Conservation (phyloP, 495 filamentous ascomycete species). For the Aspergillus sclerotioniger region DNA sequence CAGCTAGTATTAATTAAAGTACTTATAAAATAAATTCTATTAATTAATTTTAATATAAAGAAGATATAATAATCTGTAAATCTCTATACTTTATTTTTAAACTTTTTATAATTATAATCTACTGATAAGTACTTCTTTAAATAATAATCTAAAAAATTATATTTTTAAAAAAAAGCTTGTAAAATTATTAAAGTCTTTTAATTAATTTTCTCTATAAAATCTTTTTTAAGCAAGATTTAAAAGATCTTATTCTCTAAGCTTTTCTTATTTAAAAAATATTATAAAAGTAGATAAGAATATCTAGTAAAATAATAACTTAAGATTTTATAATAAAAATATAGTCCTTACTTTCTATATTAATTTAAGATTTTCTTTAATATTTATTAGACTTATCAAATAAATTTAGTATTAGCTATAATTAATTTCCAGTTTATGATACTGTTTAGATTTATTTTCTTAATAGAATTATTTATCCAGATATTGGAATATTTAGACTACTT, state of each 20-base stretch:
- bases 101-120: conserved; percentile 8
- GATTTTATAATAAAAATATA: too few relatives aligned
- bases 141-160: conserved; percentile 3
- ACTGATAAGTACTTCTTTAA: conserved; percentile 2
- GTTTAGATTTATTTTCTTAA: too few relatives aligned
- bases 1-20: conserved; percentile 7
- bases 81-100: neutral
- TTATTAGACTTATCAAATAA: conserved; percentile 1
- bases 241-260: too few relatives aligned
- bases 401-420: too few relatives aligned
- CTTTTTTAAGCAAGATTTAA: neutral
- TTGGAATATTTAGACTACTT: too few relatives aligned
- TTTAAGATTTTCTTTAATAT: neutral
- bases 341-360: too few relatives aligned
- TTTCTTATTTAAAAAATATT: conserved; percentile 6
- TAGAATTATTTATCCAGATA: too few relatives aligned
- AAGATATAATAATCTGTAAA: conserved; percentile 1
- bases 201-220: neutral
- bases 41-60: conserved; percentile 9
- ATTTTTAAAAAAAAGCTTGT: too few relatives aligned
- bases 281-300: neutral
- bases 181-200: neutral
- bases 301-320: too few relatives aligned
- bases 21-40: conserved; percentile 13
- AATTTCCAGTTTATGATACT: too few relatives aligned